phyloP scores from a whole-genome alignment of 345 rosid species.

The Pistacia atlantica region DNA sequence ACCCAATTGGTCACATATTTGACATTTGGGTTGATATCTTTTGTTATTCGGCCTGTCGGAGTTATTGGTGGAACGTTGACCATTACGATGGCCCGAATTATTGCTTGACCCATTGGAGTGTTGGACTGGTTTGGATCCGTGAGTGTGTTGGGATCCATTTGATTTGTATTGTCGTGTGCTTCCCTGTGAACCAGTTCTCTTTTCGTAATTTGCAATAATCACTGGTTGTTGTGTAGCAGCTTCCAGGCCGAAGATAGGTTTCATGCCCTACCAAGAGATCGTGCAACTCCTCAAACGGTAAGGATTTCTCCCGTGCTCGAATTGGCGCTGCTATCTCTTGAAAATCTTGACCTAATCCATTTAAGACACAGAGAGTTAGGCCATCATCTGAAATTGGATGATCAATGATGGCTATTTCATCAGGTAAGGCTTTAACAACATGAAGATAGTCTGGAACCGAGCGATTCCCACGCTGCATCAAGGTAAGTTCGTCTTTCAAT shows the following conservation, averaged over 20 bases:
- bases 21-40: too few relatives aligned
- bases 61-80: too few relatives aligned
- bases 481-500: slow-evolving; percentile 5
- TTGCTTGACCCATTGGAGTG: too few relatives aligned
- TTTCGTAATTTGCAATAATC: not conserved
- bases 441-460: not conserved
- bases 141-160: not conserved
- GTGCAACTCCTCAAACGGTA: not conserved
- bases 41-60: not conserved
- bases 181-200: not conserved
- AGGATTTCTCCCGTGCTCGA: not conserved
- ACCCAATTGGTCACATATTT: not conserved
- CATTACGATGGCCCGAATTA: not conserved
- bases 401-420: not conserved
- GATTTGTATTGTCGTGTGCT: not conserved
- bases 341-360: not conserved
- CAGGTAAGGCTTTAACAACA: not conserved
- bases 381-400: slow-evolving; percentile 10
- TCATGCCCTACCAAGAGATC: not conserved
- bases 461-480: not conserved
- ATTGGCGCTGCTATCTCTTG: not conserved
- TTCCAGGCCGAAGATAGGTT: not conserved
- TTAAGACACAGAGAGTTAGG: not conserved
- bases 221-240: not conserved
- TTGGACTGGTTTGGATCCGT: too few relatives aligned